Evolutionary conservation across 768 basidiomycete species (phyloP).

Genomic region (Ramaria sp.): DNA sequence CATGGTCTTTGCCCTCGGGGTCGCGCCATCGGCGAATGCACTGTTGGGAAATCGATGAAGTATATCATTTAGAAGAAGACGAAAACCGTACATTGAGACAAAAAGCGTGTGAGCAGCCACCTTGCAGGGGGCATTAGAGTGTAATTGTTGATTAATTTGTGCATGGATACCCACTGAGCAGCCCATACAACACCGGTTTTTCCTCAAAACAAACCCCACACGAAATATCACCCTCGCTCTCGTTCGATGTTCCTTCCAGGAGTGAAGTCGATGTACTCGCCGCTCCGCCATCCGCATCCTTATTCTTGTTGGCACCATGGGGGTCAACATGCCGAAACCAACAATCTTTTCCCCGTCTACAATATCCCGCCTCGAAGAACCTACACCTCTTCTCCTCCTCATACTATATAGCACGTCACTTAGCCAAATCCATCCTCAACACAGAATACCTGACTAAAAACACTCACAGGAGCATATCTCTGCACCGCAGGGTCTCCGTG

Average conservation of each 20-base stretch:
- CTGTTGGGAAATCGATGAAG: slow-evolving; percentile 23
- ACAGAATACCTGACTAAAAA: not conserved
- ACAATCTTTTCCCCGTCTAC: slow-evolving; percentile 55
- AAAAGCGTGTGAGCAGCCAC: slow-evolving; percentile 67
- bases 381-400: slow-evolving; percentile 63
- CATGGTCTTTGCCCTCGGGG: slow-evolving; percentile 38
- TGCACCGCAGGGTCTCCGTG: slow-evolving; percentile 39
- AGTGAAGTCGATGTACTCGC: not conserved
- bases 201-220: slow-evolving; percentile 68
- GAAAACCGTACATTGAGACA: slow-evolving; percentile 48
- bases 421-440: not conserved
- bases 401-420: slow-evolving; percentile 40
- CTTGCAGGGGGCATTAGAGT: slow-evolving; percentile 23
- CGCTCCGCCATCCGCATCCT: not conserved
- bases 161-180: slow-evolving; percentile 38
- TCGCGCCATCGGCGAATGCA: slow-evolving; percentile 77
- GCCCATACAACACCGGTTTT: slow-evolving; percentile 54
- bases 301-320: slow-evolving; percentile 1
- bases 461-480: slow-evolving; percentile 11
- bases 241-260: slow-evolving; percentile 7
- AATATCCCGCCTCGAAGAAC: slow-evolving; percentile 60
- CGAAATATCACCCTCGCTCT: slow-evolving; percentile 33
- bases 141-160: not conserved
- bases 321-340: slow-evolving; percentile 58
- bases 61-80: not conserved